These are phyloP conservation scores for Globisporangium middletonii DNA, from an alignment of 352 stramenopile species.

Conservation along the genomic window DNA sequence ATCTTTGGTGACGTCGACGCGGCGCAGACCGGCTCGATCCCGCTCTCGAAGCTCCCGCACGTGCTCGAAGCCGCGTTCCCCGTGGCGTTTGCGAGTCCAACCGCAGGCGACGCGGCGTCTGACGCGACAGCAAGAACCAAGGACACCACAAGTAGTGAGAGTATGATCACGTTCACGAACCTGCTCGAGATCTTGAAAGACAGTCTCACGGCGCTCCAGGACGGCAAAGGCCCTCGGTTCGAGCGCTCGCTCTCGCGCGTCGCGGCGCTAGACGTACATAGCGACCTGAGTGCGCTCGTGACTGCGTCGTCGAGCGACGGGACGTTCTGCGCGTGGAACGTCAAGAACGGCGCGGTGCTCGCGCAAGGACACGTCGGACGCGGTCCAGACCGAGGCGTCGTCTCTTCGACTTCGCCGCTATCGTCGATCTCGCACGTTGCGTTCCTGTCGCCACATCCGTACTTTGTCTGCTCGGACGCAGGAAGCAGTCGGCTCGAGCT, in stretches of 20 bases:
- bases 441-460: slow-evolving; percentile 36
- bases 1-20: slow-evolving; percentile 20
- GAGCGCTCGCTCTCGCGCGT: slow-evolving; percentile 9
- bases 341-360: slow-evolving; percentile 28
- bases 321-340: slow-evolving; percentile 45
- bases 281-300: slow-evolving; percentile 18
- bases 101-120: no score
- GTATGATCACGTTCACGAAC: slow-evolving; percentile 20
- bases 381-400: not conserved
- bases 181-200: slow-evolving; percentile 25
- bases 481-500: slow-evolving; percentile 24
- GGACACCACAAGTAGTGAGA: not conserved
- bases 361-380: slow-evolving; percentile 14
- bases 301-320: slow-evolving; percentile 24
- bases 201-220: slow-evolving; percentile 10
- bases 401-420: not conserved
- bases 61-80: slow-evolving; percentile 23
- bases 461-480: slow-evolving; percentile 33
- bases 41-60: slow-evolving; percentile 9
- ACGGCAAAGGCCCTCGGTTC: not conserved
- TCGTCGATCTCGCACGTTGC: slow-evolving; percentile 18
- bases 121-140: not conserved
- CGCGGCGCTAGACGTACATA: slow-evolving; percentile 27
- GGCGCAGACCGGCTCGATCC: slow-evolving; percentile 7
- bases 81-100: not conserved